Evolutionary conservation across 148 eudicot genomes (phyloP), one percentile per base, ranked within the genome.

Genomic region (Fallopia convolvulus): DNA sequence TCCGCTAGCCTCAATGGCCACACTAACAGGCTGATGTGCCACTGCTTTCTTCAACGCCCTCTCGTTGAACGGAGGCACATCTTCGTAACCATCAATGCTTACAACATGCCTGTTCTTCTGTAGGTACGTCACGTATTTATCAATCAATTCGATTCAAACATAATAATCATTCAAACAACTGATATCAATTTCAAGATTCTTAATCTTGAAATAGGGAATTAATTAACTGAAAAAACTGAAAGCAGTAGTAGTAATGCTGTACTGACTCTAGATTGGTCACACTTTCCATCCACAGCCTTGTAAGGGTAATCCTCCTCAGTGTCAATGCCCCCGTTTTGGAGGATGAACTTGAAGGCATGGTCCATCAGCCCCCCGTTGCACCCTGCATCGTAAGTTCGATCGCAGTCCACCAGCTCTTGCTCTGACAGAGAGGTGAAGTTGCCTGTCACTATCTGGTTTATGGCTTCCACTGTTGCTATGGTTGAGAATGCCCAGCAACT

Each of bases 401-500:
- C 63, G 33, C 65, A 76, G 66, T 76, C 78, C 1, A 76, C 71
- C 26, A 76, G 66, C 47, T 76, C 78, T 52, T 76, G 78, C 78
- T 76, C 78, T 4, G 78, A 76, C 9, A 76, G 66, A 6, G 78
- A 56, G 17, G 39, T 58, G 30, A 76, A n/a, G 41, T 56, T 56
- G 3, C 66, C 47, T 4, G 70, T 76, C 12, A 52, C 78, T 11
- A 76, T 56, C 49, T 76, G 42, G 47, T 56, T 39, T 5, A 76
- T 36, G 48, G 46, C 78, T 58, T 76, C 78, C 49, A 76, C 78
- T 18, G 78, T 58, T 17, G 78, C 78, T 26, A 76, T 60, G 23
- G 78, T 58, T 12, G 78, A 56, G 58, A 76, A 76, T 55, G 78
- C 78, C 78, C 78, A 76, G 32, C 77, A 75, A 21, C 78, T 76